Base-by-base conservation (phyloP, 2,329 filamentous ascomycete species). In the Aspergillus luchuensis region DNA sequence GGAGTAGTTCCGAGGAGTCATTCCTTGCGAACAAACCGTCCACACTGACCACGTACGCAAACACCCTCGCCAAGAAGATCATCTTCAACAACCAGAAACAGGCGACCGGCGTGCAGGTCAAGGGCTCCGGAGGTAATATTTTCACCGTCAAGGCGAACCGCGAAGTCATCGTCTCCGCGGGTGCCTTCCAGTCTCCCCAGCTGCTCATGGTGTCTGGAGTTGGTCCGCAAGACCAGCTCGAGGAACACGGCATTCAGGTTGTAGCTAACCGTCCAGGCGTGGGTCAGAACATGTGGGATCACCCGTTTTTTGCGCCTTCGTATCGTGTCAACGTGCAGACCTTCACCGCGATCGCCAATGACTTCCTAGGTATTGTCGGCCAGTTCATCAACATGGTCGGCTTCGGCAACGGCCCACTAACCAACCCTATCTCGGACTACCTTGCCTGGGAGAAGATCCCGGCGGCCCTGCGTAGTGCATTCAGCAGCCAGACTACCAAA, bases 141-240 rank as follows among this genome's bases (percentile, higher is more conserved):
- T 54, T 63, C 7, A 80, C 69, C 36, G 78, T 86, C 59, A 74
- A 74, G 2, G 82, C 84, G 19, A 80, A 75, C 15, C 76, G 77
- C 30, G 85, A 87, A 63, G 78, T 79, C 5, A 78, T 81, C 41
- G 60, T 87, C 8, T 78, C 82, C 0, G 82, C 79, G 0, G 85
- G 85, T 3, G 76, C 79, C 4, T 84, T 82, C 66, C 83, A 85
- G 64, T 82, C 80, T 15, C 64, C 64, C 0, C 64, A 66, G 51
- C 55, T 66, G 1, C 73, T 85, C 8, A 81, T 83, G 72, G 75
- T 83, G 3, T 82, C 80, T 17, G 83, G 83, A 1, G 70, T 80
- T 53, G 83, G 83, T 0, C 82, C 82, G 2, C 45, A 58, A 4
- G 64, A 65, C 0, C 62, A 65, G 1, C 63, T 76, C 6, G 23